Conservation (phyloP, 345 rosid species). For the Dipteronia dyeriana region DNA sequence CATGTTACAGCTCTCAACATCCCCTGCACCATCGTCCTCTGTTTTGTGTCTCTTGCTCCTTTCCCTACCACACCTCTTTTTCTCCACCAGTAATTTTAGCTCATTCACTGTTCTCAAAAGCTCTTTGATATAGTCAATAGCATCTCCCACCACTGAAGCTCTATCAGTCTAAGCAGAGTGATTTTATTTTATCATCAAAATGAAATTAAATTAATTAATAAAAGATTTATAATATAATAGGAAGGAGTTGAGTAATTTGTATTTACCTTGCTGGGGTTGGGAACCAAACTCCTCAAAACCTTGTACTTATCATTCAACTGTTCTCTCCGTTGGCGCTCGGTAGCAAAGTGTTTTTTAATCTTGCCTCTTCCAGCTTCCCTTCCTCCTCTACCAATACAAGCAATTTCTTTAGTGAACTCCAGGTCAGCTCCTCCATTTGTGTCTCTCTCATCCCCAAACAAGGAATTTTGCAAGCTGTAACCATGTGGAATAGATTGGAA, state of each 20-base stretch:
- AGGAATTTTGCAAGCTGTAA: constrained; percentile 34
- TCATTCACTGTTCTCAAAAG: constrained; percentile 63
- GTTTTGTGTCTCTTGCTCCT: constrained; percentile 47
- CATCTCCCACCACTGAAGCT: constrained; percentile 84
- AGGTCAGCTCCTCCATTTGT: constrained; percentile 23
- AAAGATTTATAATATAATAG: too few relatives aligned
- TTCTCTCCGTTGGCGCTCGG: constrained; percentile 70
- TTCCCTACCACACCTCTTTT: constrained; percentile 60
- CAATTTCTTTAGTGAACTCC: constrained; percentile 53
- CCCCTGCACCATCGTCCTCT: constrained; percentile 37
- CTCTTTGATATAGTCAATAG: constrained; percentile 77
- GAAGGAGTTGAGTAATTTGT: too few relatives aligned
- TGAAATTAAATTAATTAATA: too few relatives aligned
- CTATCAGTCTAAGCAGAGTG: constrained; percentile 53
- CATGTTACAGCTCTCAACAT: constrained; percentile 42
- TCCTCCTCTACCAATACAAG: constrained; percentile 41
- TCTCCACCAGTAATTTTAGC: constrained; percentile 78
- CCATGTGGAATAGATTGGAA: constrained; percentile 45
- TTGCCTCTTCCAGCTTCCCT: constrained; percentile 40
- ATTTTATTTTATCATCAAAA: not conserved
- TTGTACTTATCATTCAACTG: constrained; percentile 59
- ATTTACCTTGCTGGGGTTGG: constrained; percentile 70
- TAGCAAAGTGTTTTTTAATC: constrained; percentile 54
- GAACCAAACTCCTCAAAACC: constrained; percentile 63
- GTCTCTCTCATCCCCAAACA: constrained; percentile 43